Evolutionary conservation across 2,329 filamentous ascomycete genomes (phyloP), one percentile per base, ranked within the genome.

Genomic region (Pseudocercospora macadamiae): DNA sequence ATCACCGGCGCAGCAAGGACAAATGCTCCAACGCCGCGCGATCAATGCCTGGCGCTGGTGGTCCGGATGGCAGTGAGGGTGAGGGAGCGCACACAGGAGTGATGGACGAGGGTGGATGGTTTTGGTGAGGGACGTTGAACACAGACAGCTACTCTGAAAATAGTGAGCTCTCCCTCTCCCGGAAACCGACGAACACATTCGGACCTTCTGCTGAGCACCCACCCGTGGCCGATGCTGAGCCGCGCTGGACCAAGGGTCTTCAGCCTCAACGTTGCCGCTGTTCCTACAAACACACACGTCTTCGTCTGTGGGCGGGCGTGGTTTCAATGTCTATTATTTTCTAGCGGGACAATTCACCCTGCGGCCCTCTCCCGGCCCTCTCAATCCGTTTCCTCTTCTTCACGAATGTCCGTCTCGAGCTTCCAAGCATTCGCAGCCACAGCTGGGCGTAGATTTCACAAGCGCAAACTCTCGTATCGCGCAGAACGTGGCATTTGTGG

Each of bases 1-100:
- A 21, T 47, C 42, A 51, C 48, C 32, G 47, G 52, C 51, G 36
- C 34, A 23, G n/a, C n/a, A n/a, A n/a, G n/a, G n/a, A n/a, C n/a
- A n/a, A n/a, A 47, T 14, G 16, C 21, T 47, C 57, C 54, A 39
- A 49, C n/a, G 48, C 54, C 57, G 54, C 57, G 61, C 54, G 26
- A 49, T 49, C 12, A 34, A 19, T 47, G 10, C 14, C 23, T n/a
- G 23, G 16, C 19, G 28, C n/a, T n/a, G 37, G 8, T 42, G 37
- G 18, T 42, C 18, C 14, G 8, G 16, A 42, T 16, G 37, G 23
- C 18, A 12, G 16, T 42, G 23, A 47, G 42, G 16, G 37, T 7
- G 21, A 3, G 19, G 42, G 23, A 25, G n/a, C n/a, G n/a, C n/a
- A n/a, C n/a, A n/a, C n/a, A 28, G 42, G 21, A 28, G 42, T 26